Base-by-base conservation (phyloP, 768 basidiomycete species). In the Amanita pallidorosea region DNA sequence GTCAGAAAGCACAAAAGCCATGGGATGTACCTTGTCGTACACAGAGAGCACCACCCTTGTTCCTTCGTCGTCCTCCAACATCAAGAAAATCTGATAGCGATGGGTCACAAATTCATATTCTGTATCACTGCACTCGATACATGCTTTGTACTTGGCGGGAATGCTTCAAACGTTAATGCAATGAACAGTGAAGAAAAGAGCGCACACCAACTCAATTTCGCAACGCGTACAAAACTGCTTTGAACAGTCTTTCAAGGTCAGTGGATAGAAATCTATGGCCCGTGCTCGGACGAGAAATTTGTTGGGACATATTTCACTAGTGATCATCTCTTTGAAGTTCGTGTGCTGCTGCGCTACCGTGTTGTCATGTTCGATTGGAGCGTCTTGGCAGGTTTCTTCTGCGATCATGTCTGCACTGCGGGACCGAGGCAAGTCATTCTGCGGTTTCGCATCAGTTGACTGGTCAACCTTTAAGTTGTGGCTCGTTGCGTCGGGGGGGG, bases 201-300 rank as follows among this genome's bases (percentile, higher is more conserved):
- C 27, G 20, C 44, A 15, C 35, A 60, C 72, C 57, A 54, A 84
- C 85, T 69, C 63, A 47, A 65, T 58, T 7, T 72, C 57, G 62
- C 85, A 87, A 3, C 69, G 70, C 6, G 65, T 68, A 61, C 84
- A 88, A 35, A 65, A 65, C 33, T 75, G 63, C 22, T 68, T 64
- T 33, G 75, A 70, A 13, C 71, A 77, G 13, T 81, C 70, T 23
- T 63, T 55, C 25, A 84, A 57, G 25, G 69, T 58, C 29, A 70
- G 65, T 1, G 85, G 85, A 56, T 70, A 73, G 57, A 76, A 83
- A 56, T 81, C 79, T 7, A 76, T 57, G 2, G 74, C 70, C 17
- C 74, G 74, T 5, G 76, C 82, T 8, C 65, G 56, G 20, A 83
- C 60, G 35, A 62, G 68, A 52, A 73, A 76, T 37, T 61, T 66